Evolutionary conservation across 2,329 filamentous ascomycete genomes (phyloP), one percentile per base, ranked within the genome.

Genomic region (Diaporthe caulivora): DNA sequence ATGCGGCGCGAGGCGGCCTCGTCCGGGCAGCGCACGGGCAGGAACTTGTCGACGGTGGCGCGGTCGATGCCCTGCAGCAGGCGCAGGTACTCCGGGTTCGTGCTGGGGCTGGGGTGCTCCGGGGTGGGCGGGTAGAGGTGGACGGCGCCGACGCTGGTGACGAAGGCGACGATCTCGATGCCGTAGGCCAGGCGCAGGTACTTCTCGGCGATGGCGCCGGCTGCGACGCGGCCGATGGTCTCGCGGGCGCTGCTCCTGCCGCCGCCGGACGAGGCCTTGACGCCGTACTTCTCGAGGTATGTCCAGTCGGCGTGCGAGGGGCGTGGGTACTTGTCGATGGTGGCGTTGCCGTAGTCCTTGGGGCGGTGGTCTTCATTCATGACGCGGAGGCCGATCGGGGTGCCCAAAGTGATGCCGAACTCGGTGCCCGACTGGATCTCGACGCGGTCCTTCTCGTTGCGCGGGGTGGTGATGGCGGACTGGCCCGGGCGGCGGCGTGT

Each of bases 271-370:
- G 91, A 94, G 49, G 97, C 95, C 87, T 97, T 97, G 78, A 97
- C 92, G 72, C 96, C 96, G 83, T 99, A 99, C 86, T 98, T 98
- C 83, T 98, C 94, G 75, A 98, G 88, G 85, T 98, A 98, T 75
- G 97, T 98, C 91, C 93, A 98, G 85, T 98, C 96, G 74, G 97
- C 96, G 84, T 98, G 97, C 81, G 92, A 95, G 47, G 96, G 97
- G 68, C 97, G 90, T 6, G 97, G 97, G 88, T 93, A 98, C 76
- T 92, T 86, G 84, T 98, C 94, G 91, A 98, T 98, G 40, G 95
- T 98, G 81, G 91, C 90, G 84, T 91, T 90, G 72, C 94, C 94
- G 84, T 98, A 98, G 86, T 99, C 97, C 81, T 94, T 92, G 49
- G 95, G 96, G 76, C 96, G 88, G 82, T 98, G 95, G 83, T 98